phyloP scores from a whole-genome alignment of 441 rosid species.

The Populus hybrid region DNA sequence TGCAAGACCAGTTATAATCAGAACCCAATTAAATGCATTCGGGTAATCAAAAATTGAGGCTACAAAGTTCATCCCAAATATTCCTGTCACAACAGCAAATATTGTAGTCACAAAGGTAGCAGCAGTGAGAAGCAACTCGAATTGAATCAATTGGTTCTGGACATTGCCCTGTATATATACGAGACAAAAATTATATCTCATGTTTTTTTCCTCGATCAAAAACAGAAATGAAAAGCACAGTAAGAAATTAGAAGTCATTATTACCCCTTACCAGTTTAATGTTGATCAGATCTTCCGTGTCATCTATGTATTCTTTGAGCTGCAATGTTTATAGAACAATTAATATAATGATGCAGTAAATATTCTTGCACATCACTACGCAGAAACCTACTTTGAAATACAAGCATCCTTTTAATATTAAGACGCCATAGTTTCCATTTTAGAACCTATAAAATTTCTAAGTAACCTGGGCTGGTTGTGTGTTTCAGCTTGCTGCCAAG shows the following conservation, averaged over 20 bases:
- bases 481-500: not conserved
- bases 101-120: constrained; percentile 88
- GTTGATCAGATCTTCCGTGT: constrained; percentile 95
- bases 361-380: not conserved
- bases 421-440: not conserved
- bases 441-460: not conserved
- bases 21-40: constrained; percentile 65
- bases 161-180: constrained; percentile 65
- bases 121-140: constrained; percentile 87
- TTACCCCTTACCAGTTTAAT: constrained; percentile 69
- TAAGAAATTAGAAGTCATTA: not conserved
- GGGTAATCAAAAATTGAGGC: constrained; percentile 65
- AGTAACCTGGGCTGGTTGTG: not conserved
- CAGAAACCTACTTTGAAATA: not conserved
- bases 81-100: constrained; percentile 78
- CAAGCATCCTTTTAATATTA: not conserved
- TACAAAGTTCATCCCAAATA: constrained; percentile 85
- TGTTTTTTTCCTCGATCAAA: constrained; percentile 1
- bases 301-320: constrained; percentile 97
- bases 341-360: not conserved
- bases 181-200: constrained; percentile 1
- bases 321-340: constrained; percentile 32
- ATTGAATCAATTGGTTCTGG: constrained; percentile 92
- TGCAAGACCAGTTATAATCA: constrained; percentile 56
- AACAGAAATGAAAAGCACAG: not conserved